Conservation (phyloP, 106 monocot species). For the Posidonia australis region DNA sequence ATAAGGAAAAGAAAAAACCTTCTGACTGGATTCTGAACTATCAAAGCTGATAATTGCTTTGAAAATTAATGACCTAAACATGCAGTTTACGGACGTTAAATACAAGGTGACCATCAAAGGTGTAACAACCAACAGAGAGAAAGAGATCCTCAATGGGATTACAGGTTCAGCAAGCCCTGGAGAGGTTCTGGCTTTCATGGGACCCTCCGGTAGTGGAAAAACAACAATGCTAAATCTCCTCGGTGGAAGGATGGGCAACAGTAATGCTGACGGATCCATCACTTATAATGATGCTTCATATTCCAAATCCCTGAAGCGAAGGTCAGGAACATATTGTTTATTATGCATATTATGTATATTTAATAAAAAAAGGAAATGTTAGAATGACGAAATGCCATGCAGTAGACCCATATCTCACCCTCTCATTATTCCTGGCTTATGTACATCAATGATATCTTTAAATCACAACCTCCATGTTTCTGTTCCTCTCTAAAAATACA, state of each 20-base stretch:
- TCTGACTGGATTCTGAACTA: neutral
- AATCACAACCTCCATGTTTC: too few species aligned
- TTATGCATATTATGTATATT: neutral
- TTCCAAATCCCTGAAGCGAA: conserved; percentile 65
- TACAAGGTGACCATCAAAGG: conserved; percentile 61
- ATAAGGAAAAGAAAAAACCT: neutral
- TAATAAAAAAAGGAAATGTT: neutral
- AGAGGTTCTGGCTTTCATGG: conserved; percentile 76
- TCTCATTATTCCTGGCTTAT: too few species aligned
- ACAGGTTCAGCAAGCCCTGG: conserved; percentile 79
- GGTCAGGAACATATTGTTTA: conserved; percentile 23
- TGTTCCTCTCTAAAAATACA: too few species aligned
- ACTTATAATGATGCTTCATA: conserved; percentile 70
- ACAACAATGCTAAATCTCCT: conserved; percentile 72
- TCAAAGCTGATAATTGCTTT: neutral
- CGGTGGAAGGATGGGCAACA: too few species aligned
- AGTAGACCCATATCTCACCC: neutral
- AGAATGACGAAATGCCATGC: neutral
- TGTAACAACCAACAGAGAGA: conserved; percentile 46
- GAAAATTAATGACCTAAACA: neutral
- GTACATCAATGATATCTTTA: too few species aligned
- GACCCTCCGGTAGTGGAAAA: conserved; percentile 84
- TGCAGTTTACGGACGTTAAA: conserved; percentile 82
- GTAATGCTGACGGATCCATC: conserved; percentile 47
- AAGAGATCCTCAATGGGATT: conserved; percentile 61